phyloP scores from a whole-genome alignment of 2,329 filamentous ascomycete species.

The Rutstroemia sp. region DNA sequence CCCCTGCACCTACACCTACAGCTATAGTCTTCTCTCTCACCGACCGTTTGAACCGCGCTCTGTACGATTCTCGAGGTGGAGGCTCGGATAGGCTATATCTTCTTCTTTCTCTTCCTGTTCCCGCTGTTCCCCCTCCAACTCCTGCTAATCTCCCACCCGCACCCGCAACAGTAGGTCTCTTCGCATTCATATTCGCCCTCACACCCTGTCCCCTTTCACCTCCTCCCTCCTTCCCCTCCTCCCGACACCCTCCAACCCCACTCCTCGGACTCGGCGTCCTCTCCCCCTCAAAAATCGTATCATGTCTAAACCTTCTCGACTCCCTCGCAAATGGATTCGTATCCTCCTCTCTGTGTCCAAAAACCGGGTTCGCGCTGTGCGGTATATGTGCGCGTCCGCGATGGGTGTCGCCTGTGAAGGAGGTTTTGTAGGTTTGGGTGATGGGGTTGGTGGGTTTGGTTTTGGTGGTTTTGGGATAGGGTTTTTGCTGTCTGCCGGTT shows the following conservation, averaged over 20 bases:
- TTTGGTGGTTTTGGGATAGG: no score
- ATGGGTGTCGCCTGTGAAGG: background rate
- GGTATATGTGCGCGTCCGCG: background rate
- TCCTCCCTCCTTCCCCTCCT: background rate
- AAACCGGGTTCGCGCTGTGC: background rate
- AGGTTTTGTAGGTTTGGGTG: background rate
- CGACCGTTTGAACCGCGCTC: background rate
- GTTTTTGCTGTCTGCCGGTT: background rate
- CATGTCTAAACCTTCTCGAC: background rate
- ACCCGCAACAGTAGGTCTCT: background rate
- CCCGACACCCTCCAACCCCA: background rate
- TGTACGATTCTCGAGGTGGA: background rate
- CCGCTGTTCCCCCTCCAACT: background rate
- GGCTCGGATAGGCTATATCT: background rate
- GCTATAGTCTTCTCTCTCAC: background rate
- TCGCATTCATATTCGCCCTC: background rate
- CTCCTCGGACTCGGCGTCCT: background rate
- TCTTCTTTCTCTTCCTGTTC: background rate
- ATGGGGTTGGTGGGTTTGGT: no score
- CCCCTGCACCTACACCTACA: background rate
- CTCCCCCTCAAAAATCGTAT: background rate
- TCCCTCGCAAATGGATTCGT: background rate
- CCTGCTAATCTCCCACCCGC: background rate
- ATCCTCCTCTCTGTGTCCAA: background rate
- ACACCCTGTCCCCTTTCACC: background rate